Evolutionary conservation across 768 basidiomycete species (phyloP), one percentile per base, ranked within the genome.

Genomic region (Gautieria morchelliformis): DNA sequence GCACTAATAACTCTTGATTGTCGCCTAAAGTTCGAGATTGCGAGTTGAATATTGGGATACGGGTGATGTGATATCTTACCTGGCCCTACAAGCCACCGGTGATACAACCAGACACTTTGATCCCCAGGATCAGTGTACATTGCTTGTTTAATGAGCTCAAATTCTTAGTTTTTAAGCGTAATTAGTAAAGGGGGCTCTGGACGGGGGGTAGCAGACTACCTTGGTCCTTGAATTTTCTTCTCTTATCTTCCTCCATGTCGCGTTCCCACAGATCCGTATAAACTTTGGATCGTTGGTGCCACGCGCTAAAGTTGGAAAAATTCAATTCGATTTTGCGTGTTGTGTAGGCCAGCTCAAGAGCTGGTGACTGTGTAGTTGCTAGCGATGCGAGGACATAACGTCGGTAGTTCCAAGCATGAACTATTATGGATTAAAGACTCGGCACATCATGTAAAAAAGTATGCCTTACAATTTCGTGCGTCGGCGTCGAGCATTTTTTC

Each of bases 21-120:
- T 83, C 75, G 7, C 85, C 92, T 89, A 60, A 9, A 32, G 12
- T 22, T n/a, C 15, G 12, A 33, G 19, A 24, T 40, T 56, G 3
- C 45, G 37, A 53, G 22, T 40, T 14, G 20, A 57, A 24, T 0
- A 27, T 20, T 14, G 53, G 30, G 11, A 17, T 17, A 20, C 22
- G 45, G 61, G 35, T 37, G 35, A 37, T 2, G 2, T 77, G 59
- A 32, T 57, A 27, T 33, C 45, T 49, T 65, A 86, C 93, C 86
- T 60, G 79, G 70, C 8, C 91, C 92, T 53, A 97, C 80, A 2
- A 99, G 77, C 93, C 95, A 98, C n/a, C 93, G 82, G 65, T 98
- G 96, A 68, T 98, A 99, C 58, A 99, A 82, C 96, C 96, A 99
- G 0, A 90, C 92, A 59, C 91, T 93, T 69, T 98, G 95, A 69